Evolutionary conservation across 352 stramenopile species (phyloP), one percentile per base, ranked within the genome.

Genomic region (Pythium grandisporangium): DNA sequence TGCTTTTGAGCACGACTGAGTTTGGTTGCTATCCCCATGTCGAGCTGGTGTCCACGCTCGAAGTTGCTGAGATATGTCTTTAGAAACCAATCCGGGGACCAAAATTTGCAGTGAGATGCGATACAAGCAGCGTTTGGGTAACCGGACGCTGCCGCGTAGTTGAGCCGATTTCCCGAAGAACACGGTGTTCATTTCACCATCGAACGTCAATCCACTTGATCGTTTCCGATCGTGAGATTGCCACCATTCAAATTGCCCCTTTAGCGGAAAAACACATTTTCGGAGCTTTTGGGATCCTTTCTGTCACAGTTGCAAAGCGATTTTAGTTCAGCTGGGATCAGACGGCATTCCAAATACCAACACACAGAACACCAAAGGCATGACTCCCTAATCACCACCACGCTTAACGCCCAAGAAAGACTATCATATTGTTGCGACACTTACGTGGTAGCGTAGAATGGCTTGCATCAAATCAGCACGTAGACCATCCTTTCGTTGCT

Each of bases 161-260:
- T 48, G 40, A 0, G 27, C 19, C 3, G 38, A 19, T 45, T 36
- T 27, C 3, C 48, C 42, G 4, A 79, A 30, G 4, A 37, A 39
- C 6, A 83, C 50, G 4, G 26, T 17, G 10, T 53, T 55, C 4
- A 52, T 24, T 2, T 46, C 33, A 10, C 69, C 25, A 1, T 42
- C 35, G 17, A 63, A 56, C 2, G 19, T 42, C 4, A 89, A 44
- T 3, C 61, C 62, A 6, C 47, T 52, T 0, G 72, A 71, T 32
- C 70, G 72, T 12, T 52, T 58, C 0, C 42, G 25, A 19, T 70
- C 61, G 25, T 64, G 59, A 1, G 61, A 36, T 24, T 66, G 41
- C 76, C 76, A 90, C 76, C 76, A 90, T 16, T 82, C 61, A 17
- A 90, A 48, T n/a, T 39, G 45, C 0, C 76, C 73, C 29, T 68